These are phyloP conservation scores for Aspergillus fijiensis DNA, from an alignment of 2,329 filamentous ascomycete species.

Conservation along the genomic window DNA sequence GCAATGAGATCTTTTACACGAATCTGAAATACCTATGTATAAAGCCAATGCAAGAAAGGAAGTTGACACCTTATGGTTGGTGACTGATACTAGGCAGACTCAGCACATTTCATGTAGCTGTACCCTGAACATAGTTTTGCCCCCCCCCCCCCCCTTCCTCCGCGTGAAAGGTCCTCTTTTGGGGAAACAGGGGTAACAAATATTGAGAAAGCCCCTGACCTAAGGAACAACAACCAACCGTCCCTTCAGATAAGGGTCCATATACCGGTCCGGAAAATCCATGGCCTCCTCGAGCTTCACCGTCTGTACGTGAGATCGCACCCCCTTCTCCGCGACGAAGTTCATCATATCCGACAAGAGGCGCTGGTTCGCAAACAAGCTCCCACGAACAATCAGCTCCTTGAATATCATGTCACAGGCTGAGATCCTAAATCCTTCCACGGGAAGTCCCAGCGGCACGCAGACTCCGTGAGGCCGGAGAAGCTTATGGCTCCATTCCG, in stretches of 20 bases:
- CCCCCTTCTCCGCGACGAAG: neutral
- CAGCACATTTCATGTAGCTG: no score
- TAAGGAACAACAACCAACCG: neutral
- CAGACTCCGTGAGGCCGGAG: slow-evolving; percentile 6
- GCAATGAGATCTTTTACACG: no score
- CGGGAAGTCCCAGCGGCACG: slow-evolving; percentile 7
- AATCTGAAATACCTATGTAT: no score
- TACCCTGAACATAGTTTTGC: no score
- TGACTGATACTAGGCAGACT: no score
- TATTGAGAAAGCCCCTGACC: no score
- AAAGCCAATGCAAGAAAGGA: no score
- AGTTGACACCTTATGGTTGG: no score
- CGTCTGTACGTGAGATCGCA: neutral
- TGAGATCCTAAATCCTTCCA: slow-evolving; percentile 11
- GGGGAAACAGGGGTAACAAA: no score
- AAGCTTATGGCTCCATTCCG: slow-evolving; percentile 10
- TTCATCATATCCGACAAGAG: slow-evolving; percentile 13
- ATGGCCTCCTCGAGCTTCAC: slow-evolving; percentile 1
- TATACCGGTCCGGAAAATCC: slow-evolving; percentile 4
- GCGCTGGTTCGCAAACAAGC: slow-evolving; percentile 4
- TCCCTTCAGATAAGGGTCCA: slow-evolving; percentile 3
- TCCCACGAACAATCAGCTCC: slow-evolving; percentile 10
- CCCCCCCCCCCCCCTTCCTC: no score
- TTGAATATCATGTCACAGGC: slow-evolving; percentile 10
- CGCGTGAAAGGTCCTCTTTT: no score